Base-by-base conservation (phyloP, 2,329 filamentous ascomycete species). In the Botryotinia narcissicola region DNA sequence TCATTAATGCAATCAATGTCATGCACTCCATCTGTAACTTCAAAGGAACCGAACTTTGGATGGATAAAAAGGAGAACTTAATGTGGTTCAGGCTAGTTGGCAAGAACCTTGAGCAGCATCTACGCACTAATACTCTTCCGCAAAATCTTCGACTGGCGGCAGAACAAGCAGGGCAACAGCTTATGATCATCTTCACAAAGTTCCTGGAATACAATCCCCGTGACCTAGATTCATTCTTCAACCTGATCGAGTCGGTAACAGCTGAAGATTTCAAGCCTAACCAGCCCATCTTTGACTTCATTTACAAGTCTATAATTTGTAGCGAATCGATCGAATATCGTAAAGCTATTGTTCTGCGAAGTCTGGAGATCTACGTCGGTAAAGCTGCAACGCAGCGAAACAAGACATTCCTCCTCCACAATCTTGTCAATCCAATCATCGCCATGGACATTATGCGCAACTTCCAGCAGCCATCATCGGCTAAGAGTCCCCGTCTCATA, bases 361-460 rank as follows among this genome's bases (percentile, higher is more conserved):
- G 94, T 79, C 88, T 99, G 64, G 95, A 98, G 73, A 86, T 94
- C 0, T 99, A 98, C 81, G 91, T 93, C 10, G 89, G 91, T 68
- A 93, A 92, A 80, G 89, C 86, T 63, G 93, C 91, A 20, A 90
- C 92, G 0, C 96, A 98, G 82, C 95, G 92, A 84, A 93, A 93
- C 62, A 99, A 99, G 82, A 92, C 94, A 70, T 99, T 97, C 81
- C 86, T 97, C 51, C 90, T 99, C 80, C 94, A 94, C 81, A 91
- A 97, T 81, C 88, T 99, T 46, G 93, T 98, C 76, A 99, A 98
- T 79, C 97, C 96, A 0, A 97, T 98, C 57, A 89, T 99, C 72
- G 95, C 95, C 4, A 97, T 95, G 92, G 96, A 73, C 14, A 91
- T 97, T 57, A 95, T 96, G 89, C 90, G 92, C 37, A 91, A 92